Evolutionary conservation across 1,284 basidiomycete species (phyloP), one percentile per base, ranked within the genome.

Genomic region (Abortiporus biennis): DNA sequence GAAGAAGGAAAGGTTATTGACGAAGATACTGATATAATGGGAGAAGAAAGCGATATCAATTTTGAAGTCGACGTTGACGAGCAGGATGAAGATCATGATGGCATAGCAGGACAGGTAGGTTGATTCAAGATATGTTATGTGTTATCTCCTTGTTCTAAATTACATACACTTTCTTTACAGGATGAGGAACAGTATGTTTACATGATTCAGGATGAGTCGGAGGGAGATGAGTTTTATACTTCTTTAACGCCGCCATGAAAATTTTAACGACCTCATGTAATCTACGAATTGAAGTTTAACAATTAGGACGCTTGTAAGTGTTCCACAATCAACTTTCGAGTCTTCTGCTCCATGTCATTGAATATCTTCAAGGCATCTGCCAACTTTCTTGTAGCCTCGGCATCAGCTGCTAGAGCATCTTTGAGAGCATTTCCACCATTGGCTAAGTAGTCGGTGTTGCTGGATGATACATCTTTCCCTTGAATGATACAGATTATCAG

Each of bases 351-450:
- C 47, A 58, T 65, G 43, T 66, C 64, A 3, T 56, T 65, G 46
- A 74, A 74, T 17, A 73, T 63, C 31, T 52, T 53, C 29, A 74
- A 48, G 4, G 72, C 71, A 48, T 74, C 71, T 5, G 53, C 50
- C 34, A 74, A 54, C 52, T 69, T 72, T 32, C 70, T 59, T 3
- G 61, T 59, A 13, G 62, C 55, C 47, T 72, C 71, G 23, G 53
- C 49, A 43, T 72, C 68, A 1, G 48, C 53, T 3, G 50, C 56
- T 11, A 72, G 47, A 2, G 66, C 65, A 19, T 63, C 55, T 40
- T 52, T 52, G 3, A 73, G 57, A 8, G 57, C 54, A 0, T 54
- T 53, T 2, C 52, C 68, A 13, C 50, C 53, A 31, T 66, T 51
- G 11, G 50, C 63, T 12, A 73, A 57, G 41, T 63, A 72, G 47